Percentiles rank a stretch among this genome's conserved stretches.
These are phyloP conservation scores for Blastobotrys illinoisensis DNA, from an alignment of 1,139 yeast species.

Conservation along the genomic window DNA sequence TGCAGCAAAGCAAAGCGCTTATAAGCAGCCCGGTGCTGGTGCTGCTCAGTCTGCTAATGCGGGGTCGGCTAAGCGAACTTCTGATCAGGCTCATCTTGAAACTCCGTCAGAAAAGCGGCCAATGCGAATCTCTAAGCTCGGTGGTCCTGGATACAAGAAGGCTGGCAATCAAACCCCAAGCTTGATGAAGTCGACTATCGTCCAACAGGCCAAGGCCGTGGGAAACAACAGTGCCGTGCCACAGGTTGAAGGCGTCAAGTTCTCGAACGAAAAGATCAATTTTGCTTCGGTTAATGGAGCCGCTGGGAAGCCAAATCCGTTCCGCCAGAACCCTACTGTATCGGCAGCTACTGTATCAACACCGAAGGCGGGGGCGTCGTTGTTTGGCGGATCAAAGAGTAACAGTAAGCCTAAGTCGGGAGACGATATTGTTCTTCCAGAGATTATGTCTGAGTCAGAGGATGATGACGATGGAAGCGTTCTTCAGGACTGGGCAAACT, in stretches of 20 bases:
- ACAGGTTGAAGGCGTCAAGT: slow-evolving; percentile 33
- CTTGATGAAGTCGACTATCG: slow-evolving; percentile 32
- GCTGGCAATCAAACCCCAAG: slow-evolving; percentile 15
- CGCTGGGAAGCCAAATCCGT: slow-evolving; percentile 6
- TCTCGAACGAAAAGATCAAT: slow-evolving; percentile 31
- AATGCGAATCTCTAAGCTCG: slow-evolving; percentile 7
- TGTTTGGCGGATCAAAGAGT: neutral
- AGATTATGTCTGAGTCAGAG: slow-evolving; percentile 51
- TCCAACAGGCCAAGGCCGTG: slow-evolving; percentile 30
- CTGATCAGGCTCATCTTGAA: slow-evolving; percentile 15
- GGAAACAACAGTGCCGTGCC: slow-evolving; percentile 23
- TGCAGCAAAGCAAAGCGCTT: neutral
- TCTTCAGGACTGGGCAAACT: slow-evolving; percentile 66
- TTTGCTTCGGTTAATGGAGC: slow-evolving; percentile 21
- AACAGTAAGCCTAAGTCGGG: slow-evolving; percentile 8
- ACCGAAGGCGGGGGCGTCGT: slow-evolving; percentile 4
- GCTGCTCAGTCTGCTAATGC: neutral
- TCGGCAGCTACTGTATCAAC: slow-evolving; percentile 12
- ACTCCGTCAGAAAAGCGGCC: slow-evolving; percentile 12
- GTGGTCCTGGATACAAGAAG: slow-evolving; percentile 11
- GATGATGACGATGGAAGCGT: slow-evolving; percentile 49
- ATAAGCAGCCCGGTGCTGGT: neutral
- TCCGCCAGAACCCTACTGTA: slow-evolving; percentile 16
- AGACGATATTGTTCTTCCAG: slow-evolving; percentile 37
- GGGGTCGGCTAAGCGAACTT: slow-evolving; percentile 11